phyloP scores from a whole-genome alignment of 352 stramenopile species.

The Phytophthora fragariae region DNA sequence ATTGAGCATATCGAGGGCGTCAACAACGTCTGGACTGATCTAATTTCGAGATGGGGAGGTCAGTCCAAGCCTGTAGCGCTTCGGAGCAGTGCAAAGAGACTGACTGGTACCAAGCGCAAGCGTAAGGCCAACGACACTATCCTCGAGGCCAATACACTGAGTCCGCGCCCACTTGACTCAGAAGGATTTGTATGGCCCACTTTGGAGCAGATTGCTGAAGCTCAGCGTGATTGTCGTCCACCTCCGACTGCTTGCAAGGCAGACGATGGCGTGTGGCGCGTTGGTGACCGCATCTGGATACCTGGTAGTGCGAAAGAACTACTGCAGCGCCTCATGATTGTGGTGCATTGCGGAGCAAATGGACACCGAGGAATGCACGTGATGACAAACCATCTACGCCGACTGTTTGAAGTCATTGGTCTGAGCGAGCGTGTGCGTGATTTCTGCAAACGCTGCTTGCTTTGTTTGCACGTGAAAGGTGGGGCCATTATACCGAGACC shows the following conservation, averaged over 20 bases:
- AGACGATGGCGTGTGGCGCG: background rate
- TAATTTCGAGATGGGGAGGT: constrained; percentile 2
- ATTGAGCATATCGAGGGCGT: constrained; percentile 20
- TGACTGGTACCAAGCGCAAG: background rate
- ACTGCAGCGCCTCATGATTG: background rate
- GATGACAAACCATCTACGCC: background rate
- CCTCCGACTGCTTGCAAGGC: background rate
- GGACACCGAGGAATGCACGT: background rate
- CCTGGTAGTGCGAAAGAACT: background rate
- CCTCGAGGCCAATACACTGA: too few species aligned
- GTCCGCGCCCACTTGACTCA: background rate
- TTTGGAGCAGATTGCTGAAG: background rate
- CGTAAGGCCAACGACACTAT: background rate
- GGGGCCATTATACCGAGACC: background rate
- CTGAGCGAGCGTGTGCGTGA: background rate
- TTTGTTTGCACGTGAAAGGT: too few species aligned
- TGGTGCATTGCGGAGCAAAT: background rate
- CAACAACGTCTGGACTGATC: constrained; percentile 15
- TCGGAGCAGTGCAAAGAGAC: background rate
- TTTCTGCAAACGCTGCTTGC: background rate
- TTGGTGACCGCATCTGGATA: background rate
- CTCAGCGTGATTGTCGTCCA: background rate
- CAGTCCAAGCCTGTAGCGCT: background rate
- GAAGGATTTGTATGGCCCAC: background rate
- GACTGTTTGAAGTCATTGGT: background rate